Evolutionary conservation across 352 stramenopile genomes (phyloP).

Genomic region (Phytophthora pinifolia): DNA sequence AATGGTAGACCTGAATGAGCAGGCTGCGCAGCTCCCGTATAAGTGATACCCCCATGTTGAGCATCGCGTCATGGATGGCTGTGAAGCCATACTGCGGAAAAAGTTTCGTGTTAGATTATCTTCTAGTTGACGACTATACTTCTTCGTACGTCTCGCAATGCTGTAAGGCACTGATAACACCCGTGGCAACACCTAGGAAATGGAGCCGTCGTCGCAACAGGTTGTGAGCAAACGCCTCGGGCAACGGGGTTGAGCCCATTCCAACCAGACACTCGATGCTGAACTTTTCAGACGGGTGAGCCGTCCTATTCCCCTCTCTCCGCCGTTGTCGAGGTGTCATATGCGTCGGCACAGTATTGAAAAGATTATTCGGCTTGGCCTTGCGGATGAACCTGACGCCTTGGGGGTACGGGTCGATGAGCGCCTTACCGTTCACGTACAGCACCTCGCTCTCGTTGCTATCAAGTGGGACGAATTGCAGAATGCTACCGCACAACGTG

Average conservation of each 20-base stretch:
- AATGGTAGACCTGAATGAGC: constrained; percentile 34
- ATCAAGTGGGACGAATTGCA: constrained; percentile 35
- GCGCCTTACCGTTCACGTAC: constrained; percentile 28
- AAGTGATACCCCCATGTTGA: constrained; percentile 43
- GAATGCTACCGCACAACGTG: constrained; percentile 38
- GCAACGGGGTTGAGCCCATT: constrained; percentile 39
- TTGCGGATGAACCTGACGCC: constrained; percentile 33
- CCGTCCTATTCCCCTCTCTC: constrained; percentile 10
- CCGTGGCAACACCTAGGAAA: constrained; percentile 30
- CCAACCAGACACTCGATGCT: constrained; percentile 47
- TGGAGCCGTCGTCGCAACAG: constrained; percentile 38
- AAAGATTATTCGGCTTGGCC: constrained; percentile 37
- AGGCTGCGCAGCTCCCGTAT: constrained; percentile 30
- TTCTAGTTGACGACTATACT: no score
- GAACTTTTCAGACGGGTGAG: constrained; percentile 16
- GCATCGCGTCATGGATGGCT: constrained; percentile 33
- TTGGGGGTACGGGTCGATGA: constrained; percentile 28
- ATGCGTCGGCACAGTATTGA: constrained; percentile 47
- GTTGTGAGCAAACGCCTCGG: constrained; percentile 20
- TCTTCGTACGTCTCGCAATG: constrained; percentile 26
- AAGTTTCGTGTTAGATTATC: no score
- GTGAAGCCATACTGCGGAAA: no score
- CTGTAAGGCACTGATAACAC: constrained; percentile 21
- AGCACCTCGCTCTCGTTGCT: constrained; percentile 24
- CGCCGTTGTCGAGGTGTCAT: constrained; percentile 44